Percentiles rank a stretch among this genome's conserved stretches.
Evolutionary conservation across 352 stramenopile genomes (phyloP).

Genomic region (Phytopythium montanum): DNA sequence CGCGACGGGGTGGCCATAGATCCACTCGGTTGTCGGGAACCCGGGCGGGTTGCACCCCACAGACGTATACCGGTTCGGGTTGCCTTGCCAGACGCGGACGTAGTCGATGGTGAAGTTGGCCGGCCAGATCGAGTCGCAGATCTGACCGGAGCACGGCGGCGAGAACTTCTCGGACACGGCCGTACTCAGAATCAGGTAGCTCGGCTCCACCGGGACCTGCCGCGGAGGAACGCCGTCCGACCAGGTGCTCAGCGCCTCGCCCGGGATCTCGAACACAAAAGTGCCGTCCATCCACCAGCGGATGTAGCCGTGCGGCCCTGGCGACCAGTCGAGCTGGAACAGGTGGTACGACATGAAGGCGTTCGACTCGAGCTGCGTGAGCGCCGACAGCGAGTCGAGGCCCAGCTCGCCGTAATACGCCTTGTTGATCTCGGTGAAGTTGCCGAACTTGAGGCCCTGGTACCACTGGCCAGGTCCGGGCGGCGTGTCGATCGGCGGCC

Average conservation of each 20-base stretch:
- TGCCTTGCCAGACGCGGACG: slow-evolving; percentile 93
- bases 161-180: slow-evolving; percentile 96
- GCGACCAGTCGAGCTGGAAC: slow-evolving; percentile 96
- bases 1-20: slow-evolving; percentile 84
- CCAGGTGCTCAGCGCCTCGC: slow-evolving; percentile 82
- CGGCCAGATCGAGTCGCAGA: slow-evolving; percentile 91
- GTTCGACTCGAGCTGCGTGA: slow-evolving; percentile 89
- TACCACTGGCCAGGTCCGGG: slow-evolving; percentile 89
- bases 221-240: slow-evolving; percentile 57
- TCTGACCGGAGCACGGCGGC: slow-evolving; percentile 87
- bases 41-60: slow-evolving; percentile 90
- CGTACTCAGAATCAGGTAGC: slow-evolving; percentile 97
- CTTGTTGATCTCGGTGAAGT: slow-evolving; percentile 90
- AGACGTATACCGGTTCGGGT: slow-evolving; percentile 88
- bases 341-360: slow-evolving; percentile 93
- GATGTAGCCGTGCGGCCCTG: slow-evolving; percentile 89
- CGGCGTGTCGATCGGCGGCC: slow-evolving; percentile 47
- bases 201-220: slow-evolving; percentile 94
- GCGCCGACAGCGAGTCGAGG: slow-evolving; percentile 93
- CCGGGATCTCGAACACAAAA: slow-evolving; percentile 93
- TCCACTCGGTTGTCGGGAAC: slow-evolving; percentile 91
- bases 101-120: slow-evolving; percentile 95
- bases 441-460: slow-evolving; percentile 76
- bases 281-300: slow-evolving; percentile 93
- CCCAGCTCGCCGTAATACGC: slow-evolving; percentile 94